Conservation (phyloP, 495 filamentous ascomycete species). For the Penicillium canescens region DNA sequence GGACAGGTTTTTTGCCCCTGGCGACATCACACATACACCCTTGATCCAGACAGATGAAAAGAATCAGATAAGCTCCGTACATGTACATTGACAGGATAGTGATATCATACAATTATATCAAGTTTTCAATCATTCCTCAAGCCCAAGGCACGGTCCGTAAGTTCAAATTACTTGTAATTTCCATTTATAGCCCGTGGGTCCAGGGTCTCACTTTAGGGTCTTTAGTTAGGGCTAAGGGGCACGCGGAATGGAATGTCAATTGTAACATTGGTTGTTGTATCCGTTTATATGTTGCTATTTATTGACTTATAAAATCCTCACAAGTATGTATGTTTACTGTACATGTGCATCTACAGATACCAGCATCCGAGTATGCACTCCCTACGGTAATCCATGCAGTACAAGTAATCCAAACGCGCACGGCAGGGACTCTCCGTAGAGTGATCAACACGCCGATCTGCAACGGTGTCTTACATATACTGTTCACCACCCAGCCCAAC, state of each 20-base stretch:
- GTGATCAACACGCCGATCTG: too few species aligned
- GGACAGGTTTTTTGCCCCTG: conserved; percentile 15
- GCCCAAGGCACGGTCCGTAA: not conserved
- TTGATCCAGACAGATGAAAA: not conserved
- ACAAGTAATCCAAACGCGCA: too few species aligned
- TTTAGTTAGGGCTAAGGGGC: not conserved
- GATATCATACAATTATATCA: not conserved
- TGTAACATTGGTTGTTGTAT: too few species aligned
- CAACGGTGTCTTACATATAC: too few species aligned
- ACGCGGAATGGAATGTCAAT: not conserved
- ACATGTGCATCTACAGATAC: too few species aligned
- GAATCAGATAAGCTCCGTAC: not conserved
- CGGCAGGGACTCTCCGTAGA: too few species aligned
- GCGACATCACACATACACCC: conserved; percentile 12
- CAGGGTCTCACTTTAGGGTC: conserved; percentile 11
- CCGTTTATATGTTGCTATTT: too few species aligned
- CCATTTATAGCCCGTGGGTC: conserved; percentile 4
- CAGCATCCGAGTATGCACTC: too few species aligned
- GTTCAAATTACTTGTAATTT: not conserved
- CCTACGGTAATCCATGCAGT: too few species aligned
- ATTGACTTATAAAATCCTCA: too few species aligned
- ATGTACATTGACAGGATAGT: not conserved
- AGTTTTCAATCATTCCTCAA: not conserved
- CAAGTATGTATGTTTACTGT: too few species aligned
- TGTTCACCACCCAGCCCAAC: too few species aligned